Percentiles rank a stretch among this genome's conserved stretches.
Evolutionary conservation across 257 asterid species (phyloP).

Genomic region (Jasminum sambac): DNA sequence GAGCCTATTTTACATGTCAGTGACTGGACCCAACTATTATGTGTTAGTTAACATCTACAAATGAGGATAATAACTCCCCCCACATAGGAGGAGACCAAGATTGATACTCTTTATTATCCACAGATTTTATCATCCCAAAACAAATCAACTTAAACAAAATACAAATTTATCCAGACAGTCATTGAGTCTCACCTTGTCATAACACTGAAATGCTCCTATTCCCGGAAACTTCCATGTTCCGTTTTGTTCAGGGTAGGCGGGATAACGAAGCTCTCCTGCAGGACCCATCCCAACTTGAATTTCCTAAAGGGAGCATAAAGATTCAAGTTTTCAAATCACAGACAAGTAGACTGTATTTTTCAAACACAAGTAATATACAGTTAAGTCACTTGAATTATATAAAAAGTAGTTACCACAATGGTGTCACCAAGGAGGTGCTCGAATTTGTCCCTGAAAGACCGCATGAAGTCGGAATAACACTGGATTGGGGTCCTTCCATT

Average conservation of each 20-base stretch:
- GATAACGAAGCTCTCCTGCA: conserved; percentile 96
- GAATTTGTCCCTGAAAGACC: conserved; percentile 73
- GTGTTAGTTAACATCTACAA: no score
- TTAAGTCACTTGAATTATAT: background rate
- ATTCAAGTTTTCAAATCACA: background rate
- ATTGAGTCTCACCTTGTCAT: conserved; percentile 64
- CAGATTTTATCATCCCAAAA: no score
- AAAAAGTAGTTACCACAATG: conserved; percentile 55
- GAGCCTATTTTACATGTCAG: no score
- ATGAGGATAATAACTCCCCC: no score
- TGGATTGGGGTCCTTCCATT: conserved; percentile 90
- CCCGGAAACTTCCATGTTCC: conserved; percentile 93
- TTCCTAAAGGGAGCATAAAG: conserved; percentile 42
- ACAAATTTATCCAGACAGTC: no score
- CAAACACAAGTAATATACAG: background rate
- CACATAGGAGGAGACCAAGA: no score
- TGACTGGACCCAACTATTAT: no score
- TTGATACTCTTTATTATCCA: no score
- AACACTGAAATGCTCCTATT: conserved; percentile 94
- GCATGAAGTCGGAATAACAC: conserved; percentile 90
- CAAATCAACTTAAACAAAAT: no score
- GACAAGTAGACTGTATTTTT: background rate
- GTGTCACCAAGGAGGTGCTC: conserved; percentile 74
- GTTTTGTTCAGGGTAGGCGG: conserved; percentile 82
- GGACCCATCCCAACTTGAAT: conserved; percentile 99